Percentiles rank a stretch among this genome's conserved stretches.
Evolutionary conservation across 768 basidiomycete species (phyloP).

Genomic region (Mycena floridula): DNA sequence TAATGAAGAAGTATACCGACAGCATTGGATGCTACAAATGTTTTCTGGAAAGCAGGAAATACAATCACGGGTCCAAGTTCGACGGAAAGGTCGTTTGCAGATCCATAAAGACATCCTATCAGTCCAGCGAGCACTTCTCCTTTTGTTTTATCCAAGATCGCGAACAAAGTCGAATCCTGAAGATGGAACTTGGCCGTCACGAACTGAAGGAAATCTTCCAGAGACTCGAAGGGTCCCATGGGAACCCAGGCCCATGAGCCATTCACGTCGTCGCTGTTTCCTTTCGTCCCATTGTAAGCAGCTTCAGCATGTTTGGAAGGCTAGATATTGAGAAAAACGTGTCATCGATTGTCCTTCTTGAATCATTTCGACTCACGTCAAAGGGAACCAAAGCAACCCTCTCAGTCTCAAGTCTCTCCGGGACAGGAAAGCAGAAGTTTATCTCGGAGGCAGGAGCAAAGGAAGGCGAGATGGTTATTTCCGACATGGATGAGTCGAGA

Average conservation of each 20-base stretch:
- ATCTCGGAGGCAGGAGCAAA: neutral
- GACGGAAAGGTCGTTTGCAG: conserved; percentile 30
- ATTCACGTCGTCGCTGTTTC: no score
- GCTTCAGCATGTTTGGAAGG: neutral
- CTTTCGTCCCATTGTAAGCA: no score
- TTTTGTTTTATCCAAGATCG: conserved; percentile 45
- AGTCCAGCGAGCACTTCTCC: conserved; percentile 37
- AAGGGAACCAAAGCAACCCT: neutral
- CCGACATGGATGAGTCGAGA: no score
- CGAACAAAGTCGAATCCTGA: no score
- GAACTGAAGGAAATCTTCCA: no score
- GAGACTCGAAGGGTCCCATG: no score
- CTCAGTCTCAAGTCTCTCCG: neutral
- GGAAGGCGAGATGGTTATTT: neutral
- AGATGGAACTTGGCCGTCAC: no score
- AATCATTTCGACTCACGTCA: conserved; percentile 35
- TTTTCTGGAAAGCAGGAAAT: conserved; percentile 54
- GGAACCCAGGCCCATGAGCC: no score
- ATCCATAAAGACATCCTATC: conserved; percentile 44
- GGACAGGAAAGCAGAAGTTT: neutral
- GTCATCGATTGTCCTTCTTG: no score
- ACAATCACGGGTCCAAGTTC: conserved; percentile 55
- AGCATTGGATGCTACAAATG: conserved; percentile 54
- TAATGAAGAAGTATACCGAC: conserved; percentile 45
- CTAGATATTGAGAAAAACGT: no score